phyloP scores from a whole-genome alignment of 2,329 filamentous ascomycete genomes.

The Diaporthe destruens region DNA sequence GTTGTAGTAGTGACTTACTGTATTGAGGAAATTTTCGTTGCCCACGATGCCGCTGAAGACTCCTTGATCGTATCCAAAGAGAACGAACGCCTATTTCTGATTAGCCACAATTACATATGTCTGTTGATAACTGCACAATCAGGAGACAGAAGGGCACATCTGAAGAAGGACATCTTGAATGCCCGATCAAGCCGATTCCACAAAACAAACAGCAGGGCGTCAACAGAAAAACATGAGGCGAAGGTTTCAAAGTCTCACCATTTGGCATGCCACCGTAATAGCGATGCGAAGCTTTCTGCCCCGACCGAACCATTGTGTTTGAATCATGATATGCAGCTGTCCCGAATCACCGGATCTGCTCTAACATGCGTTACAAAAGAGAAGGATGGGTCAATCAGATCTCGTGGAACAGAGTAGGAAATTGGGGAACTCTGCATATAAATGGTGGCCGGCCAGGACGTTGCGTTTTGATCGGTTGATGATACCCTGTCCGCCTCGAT shows the following conservation, averaged over 20 bases:
- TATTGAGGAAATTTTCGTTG: constrained; percentile 57
- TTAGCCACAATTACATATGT: background rate
- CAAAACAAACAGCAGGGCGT: background rate
- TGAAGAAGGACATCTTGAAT: background rate
- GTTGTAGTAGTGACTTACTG: constrained; percentile 26
- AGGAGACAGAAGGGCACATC: background rate
- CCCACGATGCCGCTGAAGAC: constrained; percentile 62
- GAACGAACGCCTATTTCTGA: constrained; percentile 46
- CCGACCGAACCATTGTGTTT: constrained; percentile 41
- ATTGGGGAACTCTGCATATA: background rate
- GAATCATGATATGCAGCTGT: constrained; percentile 25
- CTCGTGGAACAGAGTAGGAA: background rate
- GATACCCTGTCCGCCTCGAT: background rate
- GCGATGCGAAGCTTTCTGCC: constrained; percentile 41
- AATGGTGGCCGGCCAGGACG: background rate
- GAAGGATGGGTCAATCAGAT: background rate
- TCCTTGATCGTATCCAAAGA: constrained; percentile 62
- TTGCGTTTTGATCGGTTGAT: background rate
- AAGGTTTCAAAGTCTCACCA: constrained; percentile 43
- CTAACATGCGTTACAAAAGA: background rate
- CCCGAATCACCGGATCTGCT: background rate
- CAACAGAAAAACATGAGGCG: too few species aligned
- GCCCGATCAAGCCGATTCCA: background rate
- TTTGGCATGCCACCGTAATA: constrained; percentile 48
- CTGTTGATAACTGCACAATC: too few species aligned